Evolutionary conservation across 768 basidiomycete genomes (phyloP), one percentile per base, ranked within the genome.

Genomic region (Pholiota conissans): DNA sequence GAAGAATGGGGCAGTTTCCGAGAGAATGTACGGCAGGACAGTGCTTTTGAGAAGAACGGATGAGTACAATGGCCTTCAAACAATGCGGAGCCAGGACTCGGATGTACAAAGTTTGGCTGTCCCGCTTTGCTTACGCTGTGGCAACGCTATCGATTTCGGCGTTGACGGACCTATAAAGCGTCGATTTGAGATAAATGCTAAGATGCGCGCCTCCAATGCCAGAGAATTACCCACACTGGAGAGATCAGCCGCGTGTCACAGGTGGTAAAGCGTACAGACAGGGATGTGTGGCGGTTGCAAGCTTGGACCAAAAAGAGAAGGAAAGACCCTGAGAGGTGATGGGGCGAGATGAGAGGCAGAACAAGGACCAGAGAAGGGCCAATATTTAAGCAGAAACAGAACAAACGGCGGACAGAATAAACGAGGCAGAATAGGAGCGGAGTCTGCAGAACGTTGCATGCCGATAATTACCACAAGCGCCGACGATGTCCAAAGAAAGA

Each of bases 391-490:
- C 39, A 16, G 26, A 24, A 37, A 53, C 37, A 56, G 28, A 56
- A 55, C 52, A 62, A 60, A 61, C 52, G 56, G 53, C 56, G 56
- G 60, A 53, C 34, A 29, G 56, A 61, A 60, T 55, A 60, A 62
- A 61, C 40, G 56, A 56, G 60, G 60, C 60, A 37, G 34, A 55
- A 60, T n/a, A 3, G 37, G 37, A 55, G 49, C 42, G 61, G 49
- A 27, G 59, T 56, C 58, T 59, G 56, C 42, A 57, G 52, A 63
- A 57, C 56, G 64, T 61, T 60, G 56, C 65, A 60, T 61, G 60
- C 57, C 49, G 51, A 61, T 59, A 56, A 58, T 58, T 60, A n/a
- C n/a, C n/a, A n/a, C 7, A 32, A 59, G 45, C 53, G 55, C 46
- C 52, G n/a, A 32, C 49, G 6, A 8, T 20, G 9, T 29, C 9